A percentile compares a stretch with the other conserved stretches of the same genome.
These are phyloP conservation scores for Groenewaldozyma salmanticensis DNA, from an alignment of 805 yeast species.

Conservation along the genomic window DNA sequence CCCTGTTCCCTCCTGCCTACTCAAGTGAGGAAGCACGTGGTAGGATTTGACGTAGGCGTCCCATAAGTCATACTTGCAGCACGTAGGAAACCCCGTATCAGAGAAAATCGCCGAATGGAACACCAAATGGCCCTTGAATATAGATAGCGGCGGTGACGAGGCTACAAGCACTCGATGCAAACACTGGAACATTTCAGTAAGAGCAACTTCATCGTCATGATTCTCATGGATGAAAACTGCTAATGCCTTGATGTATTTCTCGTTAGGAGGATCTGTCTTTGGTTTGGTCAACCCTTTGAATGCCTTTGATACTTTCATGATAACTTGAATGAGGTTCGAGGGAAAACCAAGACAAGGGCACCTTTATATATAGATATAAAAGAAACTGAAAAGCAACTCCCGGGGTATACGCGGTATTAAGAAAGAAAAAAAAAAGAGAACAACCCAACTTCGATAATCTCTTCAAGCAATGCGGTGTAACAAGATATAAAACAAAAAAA, in stretches of 20 bases:
- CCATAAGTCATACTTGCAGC: slow-evolving; percentile 1
- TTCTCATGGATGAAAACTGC: slow-evolving; percentile 6
- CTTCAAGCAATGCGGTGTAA: too few relatives aligned
- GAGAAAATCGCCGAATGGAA: slow-evolving; percentile 12
- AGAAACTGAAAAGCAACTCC: too few relatives aligned
- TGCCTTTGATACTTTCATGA: not conserved
- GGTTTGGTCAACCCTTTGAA: slow-evolving; percentile 11
- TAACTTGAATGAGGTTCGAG: too few relatives aligned
- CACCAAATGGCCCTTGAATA: slow-evolving; percentile 13
- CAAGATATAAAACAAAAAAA: too few relatives aligned
- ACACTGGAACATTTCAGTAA: slow-evolving; percentile 6
- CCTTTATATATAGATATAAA: too few relatives aligned
- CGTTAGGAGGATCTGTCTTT: slow-evolving; percentile 5
- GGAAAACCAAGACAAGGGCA: too few relatives aligned
- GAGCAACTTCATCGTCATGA: slow-evolving; percentile 2
- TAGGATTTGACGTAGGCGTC: slow-evolving; percentile 1
- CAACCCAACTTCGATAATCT: too few relatives aligned
- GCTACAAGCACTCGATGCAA: slow-evolving; percentile 4
- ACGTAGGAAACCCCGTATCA: slow-evolving; percentile 7
- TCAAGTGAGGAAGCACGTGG: slow-evolving; percentile 5
- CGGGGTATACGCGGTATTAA: too few relatives aligned
- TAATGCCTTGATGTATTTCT: slow-evolving; percentile 8
- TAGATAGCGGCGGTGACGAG: slow-evolving; percentile 2
- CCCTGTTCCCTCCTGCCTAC: not conserved
- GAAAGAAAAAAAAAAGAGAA: too few relatives aligned